Base-by-base conservation (phyloP, 257 asterid species). In the Salvia miltiorrhiza region DNA sequence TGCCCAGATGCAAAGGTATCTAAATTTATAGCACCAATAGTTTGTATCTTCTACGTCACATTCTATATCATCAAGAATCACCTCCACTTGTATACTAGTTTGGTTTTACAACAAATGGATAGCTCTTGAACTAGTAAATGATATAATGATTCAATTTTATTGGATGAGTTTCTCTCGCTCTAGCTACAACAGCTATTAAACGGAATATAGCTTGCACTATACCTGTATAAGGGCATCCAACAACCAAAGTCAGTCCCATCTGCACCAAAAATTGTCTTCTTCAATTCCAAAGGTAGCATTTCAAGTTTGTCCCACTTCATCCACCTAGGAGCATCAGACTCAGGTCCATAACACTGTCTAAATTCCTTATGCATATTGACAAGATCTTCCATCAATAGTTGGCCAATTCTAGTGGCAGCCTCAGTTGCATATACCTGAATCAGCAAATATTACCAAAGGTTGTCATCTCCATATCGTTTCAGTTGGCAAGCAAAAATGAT, bases 171-270 rank as follows among this genome's bases (percentile, higher is more conserved):
- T 71, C 50, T 21, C 52, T 52, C 41, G 19, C 2, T 21, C 57
- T 59, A 8, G 14, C 23, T 17, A 53, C 19, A 12, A 48, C 10
- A 14, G 3, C 39, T 14, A 57, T 14, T 1, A 59, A 47, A 53
- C 55, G 39, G 4, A 17, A 40, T 59, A 69, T 7, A 32, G 60
- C 58, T 26, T 13, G 28, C 37, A 60, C 1, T 37, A 60, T 73
- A 88, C 96, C 93, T 85, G 82, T 90, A 93, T 69, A 90, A 75
- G n/a, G 86, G 83, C 93, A 83, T 79, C 95, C 92, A 93, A 73
- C 88, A 83, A 70, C 90, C 89, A 67, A 90, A 84, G 59, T 81
- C 86, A 47, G 72, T 76, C 67, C 81, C 86, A 59, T 87, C 83
- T 2, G 75, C 68, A 67, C 87, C 90, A 65, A 74, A 72, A 74